Evolutionary conservation across 768 basidiomycete species (phyloP).

Genomic region (Mycena epipterygia): DNA sequence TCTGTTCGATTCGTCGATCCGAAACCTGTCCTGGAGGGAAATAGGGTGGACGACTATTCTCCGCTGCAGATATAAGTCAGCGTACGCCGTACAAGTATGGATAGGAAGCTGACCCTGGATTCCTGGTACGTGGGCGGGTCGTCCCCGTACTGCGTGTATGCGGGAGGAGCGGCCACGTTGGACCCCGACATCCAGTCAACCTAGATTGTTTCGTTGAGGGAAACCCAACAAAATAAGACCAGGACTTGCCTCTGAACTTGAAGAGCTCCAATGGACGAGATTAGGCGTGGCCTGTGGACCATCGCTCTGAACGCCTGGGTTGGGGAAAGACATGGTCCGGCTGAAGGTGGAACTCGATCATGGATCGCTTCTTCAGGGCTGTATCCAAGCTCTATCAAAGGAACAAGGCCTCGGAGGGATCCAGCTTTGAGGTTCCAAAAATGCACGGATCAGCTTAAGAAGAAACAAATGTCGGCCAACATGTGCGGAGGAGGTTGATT

Average conservation of each 20-base stretch:
- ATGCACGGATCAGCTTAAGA: slow-evolving; percentile 19
- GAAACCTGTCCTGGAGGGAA: background rate
- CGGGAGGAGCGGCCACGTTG: background rate
- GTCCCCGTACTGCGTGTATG: slow-evolving; percentile 1
- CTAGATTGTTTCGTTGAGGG: background rate
- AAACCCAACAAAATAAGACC: background rate
- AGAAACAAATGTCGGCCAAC: slow-evolving; percentile 16
- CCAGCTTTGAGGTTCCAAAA: slow-evolving; percentile 19
- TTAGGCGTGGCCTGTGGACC: background rate
- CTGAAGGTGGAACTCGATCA: background rate
- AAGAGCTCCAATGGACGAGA: background rate
- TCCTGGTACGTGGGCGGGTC: slow-evolving; percentile 15
- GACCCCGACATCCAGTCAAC: background rate
- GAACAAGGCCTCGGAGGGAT: slow-evolving; percentile 12
- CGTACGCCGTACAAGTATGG: background rate
- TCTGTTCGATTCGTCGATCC: slow-evolving; percentile 3
- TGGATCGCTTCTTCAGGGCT: background rate
- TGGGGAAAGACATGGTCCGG: slow-evolving; percentile 6
- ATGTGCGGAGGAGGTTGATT: background rate
- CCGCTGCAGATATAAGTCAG: background rate
- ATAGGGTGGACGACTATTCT: background rate
- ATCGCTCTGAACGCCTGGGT: background rate
- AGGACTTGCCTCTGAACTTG: background rate
- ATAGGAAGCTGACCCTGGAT: background rate
- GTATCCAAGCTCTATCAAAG: slow-evolving; percentile 11